A percentile compares a stretch with the other conserved stretches of the same genome.
These are phyloP conservation scores for Lepidium africanum DNA, from an alignment of 345 rosid species.

Conservation along the genomic window DNA sequence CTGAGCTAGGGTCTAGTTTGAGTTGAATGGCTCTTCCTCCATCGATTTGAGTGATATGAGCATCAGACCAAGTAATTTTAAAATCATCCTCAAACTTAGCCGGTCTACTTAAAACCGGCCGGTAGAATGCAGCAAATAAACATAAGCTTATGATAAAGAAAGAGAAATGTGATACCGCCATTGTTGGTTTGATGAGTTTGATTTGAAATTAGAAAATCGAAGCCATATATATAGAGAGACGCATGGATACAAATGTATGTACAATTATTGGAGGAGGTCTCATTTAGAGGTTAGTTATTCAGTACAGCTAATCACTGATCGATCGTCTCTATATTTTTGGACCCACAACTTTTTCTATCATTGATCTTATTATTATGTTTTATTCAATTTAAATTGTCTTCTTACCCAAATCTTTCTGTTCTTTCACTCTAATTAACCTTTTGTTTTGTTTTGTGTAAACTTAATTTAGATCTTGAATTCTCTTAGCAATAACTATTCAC, in stretches of 20 bases:
- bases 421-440: constrained; percentile 1
- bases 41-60: constrained; percentile 62
- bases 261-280: constrained; percentile 1
- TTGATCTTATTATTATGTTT: constrained; percentile 19
- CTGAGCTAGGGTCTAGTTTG: constrained; percentile 71
- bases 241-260: not conserved
- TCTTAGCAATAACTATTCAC: not conserved
- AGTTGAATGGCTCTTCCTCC: constrained; percentile 83
- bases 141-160: constrained; percentile 6
- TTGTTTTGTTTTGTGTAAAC: not conserved
- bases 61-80: constrained; percentile 65
- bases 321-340: constrained; percentile 17
- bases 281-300: constrained; percentile 26
- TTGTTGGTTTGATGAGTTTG: constrained; percentile 13
- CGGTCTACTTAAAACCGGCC: constrained; percentile 37
- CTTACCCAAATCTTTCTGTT: constrained; percentile 6
- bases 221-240: constrained; percentile 11
- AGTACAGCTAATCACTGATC: constrained; percentile 25
- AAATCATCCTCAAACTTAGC: constrained; percentile 69
- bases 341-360: constrained; percentile 26
- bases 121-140: constrained; percentile 21
- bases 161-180: constrained; percentile 6
- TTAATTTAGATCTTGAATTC: not conserved
- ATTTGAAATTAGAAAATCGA: not conserved
- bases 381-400: not conserved